Conservation (phyloP, 1,284 basidiomycete genomes). For the Tilletia caries region DNA sequence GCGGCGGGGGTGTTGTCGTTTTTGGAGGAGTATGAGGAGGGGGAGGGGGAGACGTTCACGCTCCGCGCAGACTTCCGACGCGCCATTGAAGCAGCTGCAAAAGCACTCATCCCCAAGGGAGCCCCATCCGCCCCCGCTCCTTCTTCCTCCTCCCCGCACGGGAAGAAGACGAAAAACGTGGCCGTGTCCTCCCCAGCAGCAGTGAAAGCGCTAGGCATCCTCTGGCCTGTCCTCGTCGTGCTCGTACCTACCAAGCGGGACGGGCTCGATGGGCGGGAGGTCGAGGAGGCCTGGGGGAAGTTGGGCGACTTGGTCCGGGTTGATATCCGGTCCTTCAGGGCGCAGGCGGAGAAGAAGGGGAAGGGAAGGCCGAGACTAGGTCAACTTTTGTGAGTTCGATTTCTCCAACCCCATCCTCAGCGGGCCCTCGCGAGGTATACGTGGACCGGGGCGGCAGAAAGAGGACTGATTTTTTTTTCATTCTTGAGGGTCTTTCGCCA, state of each 20-base stretch:
- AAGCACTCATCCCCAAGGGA: constrained; percentile 14
- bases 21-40: constrained; percentile 34
- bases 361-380: not conserved
- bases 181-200: constrained; percentile 22
- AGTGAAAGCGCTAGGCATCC: constrained; percentile 31
- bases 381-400: not conserved
- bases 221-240: constrained; percentile 36
- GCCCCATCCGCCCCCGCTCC: not conserved
- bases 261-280: not conserved
- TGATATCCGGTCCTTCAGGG: not conserved
- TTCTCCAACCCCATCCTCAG: too few species aligned
- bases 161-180: constrained; percentile 6
- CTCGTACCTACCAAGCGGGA: constrained; percentile 26
- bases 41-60: not conserved
- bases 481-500: too few species aligned
- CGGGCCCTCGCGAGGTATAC: too few species aligned
- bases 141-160: not conserved
- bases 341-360: not conserved
- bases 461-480: too few species aligned
- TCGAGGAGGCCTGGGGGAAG: not conserved
- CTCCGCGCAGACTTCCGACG: constrained; percentile 40
- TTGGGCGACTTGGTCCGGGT: not conserved
- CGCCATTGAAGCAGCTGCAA: constrained; percentile 40
- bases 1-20: not conserved
- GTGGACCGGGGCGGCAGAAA: too few species aligned